Evolutionary conservation across 805 yeast genomes (phyloP), one percentile per base, ranked within the genome.

Genomic region (Saturnispora sekii): DNA sequence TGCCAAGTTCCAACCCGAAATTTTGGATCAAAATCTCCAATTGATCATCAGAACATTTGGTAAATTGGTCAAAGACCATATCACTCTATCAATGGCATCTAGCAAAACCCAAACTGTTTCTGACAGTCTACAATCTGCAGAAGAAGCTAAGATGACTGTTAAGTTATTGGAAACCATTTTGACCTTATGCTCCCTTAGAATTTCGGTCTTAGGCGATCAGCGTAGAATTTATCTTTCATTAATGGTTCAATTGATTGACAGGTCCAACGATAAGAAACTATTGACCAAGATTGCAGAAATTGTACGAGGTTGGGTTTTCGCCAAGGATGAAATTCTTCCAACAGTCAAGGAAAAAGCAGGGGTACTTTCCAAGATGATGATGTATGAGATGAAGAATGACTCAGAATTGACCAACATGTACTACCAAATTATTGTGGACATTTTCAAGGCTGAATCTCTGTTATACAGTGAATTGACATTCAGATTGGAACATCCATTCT

Each of bases 271-370:
- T 55, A 79, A 79, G 48, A 78, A 74, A 18, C 74, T 93, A 8
- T 68, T 89, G 48, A 76, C 76, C 48, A 82, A 81, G 56, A 84
- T 93, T 38, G 77, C 90, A 21, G 71, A 72, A 28, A 79, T 88
- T 51, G 90, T 89, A 1, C 77, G 89, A 55, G 73, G 74, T 12
- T 93, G 99, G 98, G 90, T 89, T 0, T 88, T 94, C 58, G 76
- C 86, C 2, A 76, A 81, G 46, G 69, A 77, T 4, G 96, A 86
- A 51, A 70, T 86, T 17, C 88, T 88, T 68, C 99, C 99, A 3
- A 86, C 97, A 0, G 79, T 84, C 2, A 94, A 93, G 59, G 99
- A 93, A 57, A 93, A 93, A 60, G 96, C 97, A 1, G 97, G 95
- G 0, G 81, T 93, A 35, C 68, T 93, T 46, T 76, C 89, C 11